A percentile compares a stretch with the other conserved stretches of the same genome.
Evolutionary conservation across 768 basidiomycete genomes (phyloP).

Genomic region (Macrolepiota dolichaula): DNA sequence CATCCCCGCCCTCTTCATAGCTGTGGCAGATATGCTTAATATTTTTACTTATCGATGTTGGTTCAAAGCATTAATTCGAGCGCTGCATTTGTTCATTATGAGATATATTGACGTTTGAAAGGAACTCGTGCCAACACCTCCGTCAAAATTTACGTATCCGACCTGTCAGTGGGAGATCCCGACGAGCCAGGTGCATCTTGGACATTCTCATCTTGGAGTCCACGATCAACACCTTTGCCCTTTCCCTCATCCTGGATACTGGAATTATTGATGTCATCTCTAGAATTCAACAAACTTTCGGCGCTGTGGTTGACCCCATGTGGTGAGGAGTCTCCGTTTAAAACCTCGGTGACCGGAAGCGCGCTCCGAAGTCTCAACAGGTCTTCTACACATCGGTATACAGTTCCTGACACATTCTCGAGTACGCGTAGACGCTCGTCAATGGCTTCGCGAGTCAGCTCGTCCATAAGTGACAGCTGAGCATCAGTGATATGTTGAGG

Average conservation of each 20-base stretch:
- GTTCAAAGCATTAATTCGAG: constrained; percentile 1
- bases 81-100: background rate
- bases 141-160: background rate
- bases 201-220: background rate
- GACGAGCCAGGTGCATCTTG: background rate
- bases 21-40: background rate
- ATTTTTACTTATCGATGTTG: background rate
- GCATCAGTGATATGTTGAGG: constrained; percentile 52
- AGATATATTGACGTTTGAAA: background rate
- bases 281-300: background rate
- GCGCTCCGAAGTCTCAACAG: constrained; percentile 71
- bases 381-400: constrained; percentile 78
- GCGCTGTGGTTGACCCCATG: background rate
- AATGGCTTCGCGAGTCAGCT: constrained; percentile 72
- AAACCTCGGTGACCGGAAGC: constrained; percentile 36
- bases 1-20: background rate
- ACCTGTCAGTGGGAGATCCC: background rate
- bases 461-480: constrained; percentile 65
- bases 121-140: constrained; percentile 9
- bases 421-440: constrained; percentile 80
- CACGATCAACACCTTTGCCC: constrained; percentile 9
- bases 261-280: background rate
- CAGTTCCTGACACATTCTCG: constrained; percentile 69
- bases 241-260: background rate
- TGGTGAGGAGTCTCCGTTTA: background rate